Percentiles rank a stretch among this genome's conserved stretches.
These are phyloP conservation scores for Metschnikowia proteae DNA, from an alignment of 805 yeast species.

Conservation along the genomic window DNA sequence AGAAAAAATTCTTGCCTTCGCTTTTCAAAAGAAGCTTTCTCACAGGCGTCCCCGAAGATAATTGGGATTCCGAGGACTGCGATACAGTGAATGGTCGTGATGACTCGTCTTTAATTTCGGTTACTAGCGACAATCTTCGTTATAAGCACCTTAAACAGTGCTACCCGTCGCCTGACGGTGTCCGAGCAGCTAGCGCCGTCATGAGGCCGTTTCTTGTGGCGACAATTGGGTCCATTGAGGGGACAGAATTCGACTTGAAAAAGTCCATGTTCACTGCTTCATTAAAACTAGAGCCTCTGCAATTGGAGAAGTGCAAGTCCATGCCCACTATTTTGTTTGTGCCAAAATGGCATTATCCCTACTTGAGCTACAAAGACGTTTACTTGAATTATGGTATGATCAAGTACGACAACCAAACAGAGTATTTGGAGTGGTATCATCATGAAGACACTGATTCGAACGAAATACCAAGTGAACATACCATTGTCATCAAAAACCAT, in stretches of 20 bases:
- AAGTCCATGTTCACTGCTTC: conserved; percentile 46
- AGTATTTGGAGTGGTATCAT: conserved; percentile 72
- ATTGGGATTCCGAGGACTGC: conserved; percentile 4
- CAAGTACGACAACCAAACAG: conserved; percentile 47
- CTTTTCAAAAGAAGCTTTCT: conserved; percentile 9
- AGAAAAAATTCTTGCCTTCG: conserved; percentile 10
- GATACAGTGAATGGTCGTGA: conserved; percentile 5
- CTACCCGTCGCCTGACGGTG: conserved; percentile 52
- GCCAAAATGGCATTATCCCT: conserved; percentile 69
- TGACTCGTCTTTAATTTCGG: conserved; percentile 12
- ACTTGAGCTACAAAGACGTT: conserved; percentile 45
- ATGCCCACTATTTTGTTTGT: conserved; percentile 59
- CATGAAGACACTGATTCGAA: conserved; percentile 20
- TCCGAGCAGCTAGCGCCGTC: conserved; percentile 71
- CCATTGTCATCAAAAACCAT: conserved; percentile 34
- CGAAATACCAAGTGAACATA: conserved; percentile 20
- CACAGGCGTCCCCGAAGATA: conserved; percentile 4
- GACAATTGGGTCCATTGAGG: conserved; percentile 53
- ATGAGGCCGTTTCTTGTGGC: conserved; percentile 73
- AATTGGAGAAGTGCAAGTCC: not conserved
- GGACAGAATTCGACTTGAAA: conserved; percentile 57
- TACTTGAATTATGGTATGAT: conserved; percentile 55
- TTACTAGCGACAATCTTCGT: conserved; percentile 14
- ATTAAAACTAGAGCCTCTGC: conserved; percentile 23
- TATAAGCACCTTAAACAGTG: conserved; percentile 31